Base-by-base conservation (phyloP, 139 green algal genomes). In the Coccomyxa sp. region DNA sequence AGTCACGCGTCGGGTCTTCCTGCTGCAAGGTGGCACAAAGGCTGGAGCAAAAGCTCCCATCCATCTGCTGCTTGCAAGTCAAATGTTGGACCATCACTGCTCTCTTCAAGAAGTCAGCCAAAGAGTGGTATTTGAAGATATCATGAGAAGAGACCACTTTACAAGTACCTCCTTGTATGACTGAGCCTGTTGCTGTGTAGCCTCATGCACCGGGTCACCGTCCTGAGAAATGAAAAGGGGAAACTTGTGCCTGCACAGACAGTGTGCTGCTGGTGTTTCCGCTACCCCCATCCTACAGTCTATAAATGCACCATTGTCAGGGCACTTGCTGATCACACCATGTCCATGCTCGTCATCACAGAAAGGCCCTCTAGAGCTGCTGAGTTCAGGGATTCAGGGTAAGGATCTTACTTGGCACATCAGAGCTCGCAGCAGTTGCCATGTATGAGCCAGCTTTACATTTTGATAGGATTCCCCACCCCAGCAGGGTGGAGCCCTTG, bases 171-270 rank as follows among this genome's bases (percentile, higher is more conserved):
- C 39, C 24, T 12, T 34, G 39, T 54, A 38, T 9, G 74, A 50
- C 37, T 50, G n/a, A 27, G 76, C 64, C 41, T 75, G 39, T 12
- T 75, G 64, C 44, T 39, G 37, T 27, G 72, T 44, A 4, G 38
- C 76, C 14, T 0, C 31, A 22, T 74, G 35, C 24, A 35, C 10
- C 33, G 78, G n/a, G 31, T 31, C 41, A 31, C 85, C 85, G 71
- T 92, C 88, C 34, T 90, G 83, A n/a, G 79, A 86, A 10, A 92
- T 72, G 73, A 78, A 87, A 24, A 92, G 77, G 16, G 84, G 88
- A 37, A 92, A 92, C n/a, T 76, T 76, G 27, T 7, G 50, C 83
- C 82, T 87, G 81, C 79, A 82, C 55, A 3, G 1, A 12, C 7
- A 40, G 16, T 24, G 7, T n/a, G n/a, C n/a, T n/a, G n/a, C n/a